Evolutionary conservation across 306 rosid genomes (phyloP).

Genomic region (Rosa chinensis): DNA sequence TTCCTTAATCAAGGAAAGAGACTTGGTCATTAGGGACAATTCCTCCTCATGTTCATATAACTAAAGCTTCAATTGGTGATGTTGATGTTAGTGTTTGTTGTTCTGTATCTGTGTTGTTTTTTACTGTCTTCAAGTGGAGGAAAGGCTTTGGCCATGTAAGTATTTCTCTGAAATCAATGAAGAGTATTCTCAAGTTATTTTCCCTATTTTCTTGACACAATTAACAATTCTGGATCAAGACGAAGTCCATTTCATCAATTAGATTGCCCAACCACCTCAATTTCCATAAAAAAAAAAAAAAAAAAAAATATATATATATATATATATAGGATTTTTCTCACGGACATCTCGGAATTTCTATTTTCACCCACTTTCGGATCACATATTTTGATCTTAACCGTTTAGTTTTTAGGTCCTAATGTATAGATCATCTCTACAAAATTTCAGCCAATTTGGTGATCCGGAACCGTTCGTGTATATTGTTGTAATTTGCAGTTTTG

Average conservation of each 20-base stretch:
- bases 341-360: too few relatives aligned
- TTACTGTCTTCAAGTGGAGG: constrained; percentile 12
- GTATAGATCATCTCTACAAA: too few relatives aligned
- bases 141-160: constrained; percentile 19
- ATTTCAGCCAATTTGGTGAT: too few relatives aligned
- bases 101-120: not conserved
- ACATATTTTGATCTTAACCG: too few relatives aligned
- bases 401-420: too few relatives aligned
- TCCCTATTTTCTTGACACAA: not conserved
- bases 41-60: constrained; percentile 34
- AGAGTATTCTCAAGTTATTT: constrained; percentile 19
- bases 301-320: too few relatives aligned
- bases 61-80: constrained; percentile 23
- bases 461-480: too few relatives aligned
- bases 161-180: constrained; percentile 18
- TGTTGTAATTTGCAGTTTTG: too few relatives aligned
- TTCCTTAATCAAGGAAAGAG: constrained; percentile 21
- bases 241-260: not conserved
- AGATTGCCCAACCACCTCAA: not conserved
- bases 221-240: not conserved
- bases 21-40: constrained; percentile 25
- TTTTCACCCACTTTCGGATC: too few relatives aligned
- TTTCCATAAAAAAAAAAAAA: not conserved
- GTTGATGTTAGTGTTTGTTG: constrained; percentile 19
- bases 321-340: too few relatives aligned